phyloP scores from a whole-genome alignment of 2,329 filamentous ascomycete species.

The Sporothrix globosa region DNA sequence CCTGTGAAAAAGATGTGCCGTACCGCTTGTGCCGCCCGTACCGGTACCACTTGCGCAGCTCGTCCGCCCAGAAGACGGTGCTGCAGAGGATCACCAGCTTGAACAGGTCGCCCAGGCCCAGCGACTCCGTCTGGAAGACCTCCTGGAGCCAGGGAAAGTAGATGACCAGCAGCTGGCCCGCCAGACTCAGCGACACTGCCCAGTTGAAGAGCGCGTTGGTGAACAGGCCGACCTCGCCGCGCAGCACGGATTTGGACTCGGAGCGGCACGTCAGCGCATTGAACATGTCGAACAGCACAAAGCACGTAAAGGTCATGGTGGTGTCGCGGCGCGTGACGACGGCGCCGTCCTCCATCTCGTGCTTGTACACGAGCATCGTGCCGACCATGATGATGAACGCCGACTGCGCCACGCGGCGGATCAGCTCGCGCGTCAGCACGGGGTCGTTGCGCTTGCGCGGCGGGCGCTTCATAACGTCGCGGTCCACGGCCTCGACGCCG shows the following conservation, averaged over 20 bases:
- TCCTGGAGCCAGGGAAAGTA: conserved; percentile 93
- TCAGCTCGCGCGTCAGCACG: conserved; percentile 82
- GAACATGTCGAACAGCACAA: conserved; percentile 99
- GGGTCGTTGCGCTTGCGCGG: conserved; percentile 85
- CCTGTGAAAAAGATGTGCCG: conserved; percentile 56
- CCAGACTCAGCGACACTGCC: conserved; percentile 80
- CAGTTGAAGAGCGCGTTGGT: conserved; percentile 96
- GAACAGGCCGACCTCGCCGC: conserved; percentile 81
- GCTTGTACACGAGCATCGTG: conserved; percentile 87
- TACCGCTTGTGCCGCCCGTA: conserved; percentile 59
- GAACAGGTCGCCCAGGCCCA: conserved; percentile 73
- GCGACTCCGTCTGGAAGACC: conserved; percentile 92
- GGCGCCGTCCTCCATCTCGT: conserved; percentile 84
- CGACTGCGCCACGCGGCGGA: conserved; percentile 83
- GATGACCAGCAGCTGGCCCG: conserved; percentile 87
- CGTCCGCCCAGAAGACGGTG: conserved; percentile 93
- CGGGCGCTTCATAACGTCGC: conserved; percentile 88
- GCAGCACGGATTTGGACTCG: conserved; percentile 83
- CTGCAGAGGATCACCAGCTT: conserved; percentile 76
- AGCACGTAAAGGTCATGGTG: conserved; percentile 99
- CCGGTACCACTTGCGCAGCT: conserved; percentile 78
- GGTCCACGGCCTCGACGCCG: conserved; percentile 92
- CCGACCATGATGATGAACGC: conserved; percentile 89
- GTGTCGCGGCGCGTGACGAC: conserved; percentile 90
- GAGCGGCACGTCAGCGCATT: conserved; percentile 93